Percentiles rank a stretch among this genome's conserved stretches.
Evolutionary conservation across 1,284 basidiomycete genomes (phyloP).

Genomic region (Fistulinella cinereoalba): DNA sequence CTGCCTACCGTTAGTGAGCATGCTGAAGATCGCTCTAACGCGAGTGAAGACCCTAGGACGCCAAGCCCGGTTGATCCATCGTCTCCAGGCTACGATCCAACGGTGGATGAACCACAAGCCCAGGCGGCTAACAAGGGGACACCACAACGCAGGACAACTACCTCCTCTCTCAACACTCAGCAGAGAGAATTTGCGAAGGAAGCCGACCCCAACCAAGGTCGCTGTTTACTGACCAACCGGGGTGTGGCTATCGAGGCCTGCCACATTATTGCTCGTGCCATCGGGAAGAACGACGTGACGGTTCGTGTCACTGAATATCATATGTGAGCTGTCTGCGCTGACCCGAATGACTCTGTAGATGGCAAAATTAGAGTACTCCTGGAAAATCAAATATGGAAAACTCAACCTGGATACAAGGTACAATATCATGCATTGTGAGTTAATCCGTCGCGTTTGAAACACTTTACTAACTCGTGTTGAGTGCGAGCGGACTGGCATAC

Average conservation of each 20-base stretch:
- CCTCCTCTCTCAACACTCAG: not conserved
- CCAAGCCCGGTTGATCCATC: not conserved
- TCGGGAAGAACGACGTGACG: not conserved
- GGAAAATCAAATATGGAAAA: not conserved
- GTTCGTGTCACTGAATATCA: not conserved
- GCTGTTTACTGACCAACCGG: not conserved
- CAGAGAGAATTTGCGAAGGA: not conserved
- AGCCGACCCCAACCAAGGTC: not conserved
- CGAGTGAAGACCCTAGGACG: not conserved
- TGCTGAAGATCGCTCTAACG: not conserved
- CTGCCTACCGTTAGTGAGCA: not conserved
- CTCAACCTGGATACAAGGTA: not conserved
- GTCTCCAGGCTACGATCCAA: not conserved
- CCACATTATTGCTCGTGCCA: not conserved
- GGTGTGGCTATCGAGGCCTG: not conserved
- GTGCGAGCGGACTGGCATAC: not conserved
- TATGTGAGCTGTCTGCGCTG: not conserved
- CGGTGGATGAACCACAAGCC: not conserved
- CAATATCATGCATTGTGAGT: not conserved
- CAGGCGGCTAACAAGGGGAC: not conserved
- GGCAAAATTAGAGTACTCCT: slow-evolving; percentile 69
- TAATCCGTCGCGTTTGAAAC: not conserved
- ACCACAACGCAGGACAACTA: not conserved
- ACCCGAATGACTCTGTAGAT: not conserved
- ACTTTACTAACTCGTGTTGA: not conserved